Base-by-base conservation (phyloP, 116 monocot genomes). In the Phalaenopsis hybrid region DNA sequence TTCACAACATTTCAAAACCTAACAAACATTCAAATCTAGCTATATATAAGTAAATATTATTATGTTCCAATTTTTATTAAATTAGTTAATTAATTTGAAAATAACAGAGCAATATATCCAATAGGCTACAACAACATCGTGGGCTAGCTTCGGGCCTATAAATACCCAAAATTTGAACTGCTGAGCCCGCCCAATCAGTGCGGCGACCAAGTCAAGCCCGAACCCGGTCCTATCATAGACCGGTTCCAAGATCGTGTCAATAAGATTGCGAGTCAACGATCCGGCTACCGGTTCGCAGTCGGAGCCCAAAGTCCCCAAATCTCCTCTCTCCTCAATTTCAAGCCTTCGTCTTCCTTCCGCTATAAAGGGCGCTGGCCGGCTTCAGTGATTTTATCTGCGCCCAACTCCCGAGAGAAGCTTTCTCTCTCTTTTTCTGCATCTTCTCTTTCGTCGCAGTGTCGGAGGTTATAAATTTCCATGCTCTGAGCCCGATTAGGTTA, bases 231-330 rank as follows among this genome's bases (percentile, higher is more conserved):
- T 37, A 41, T 37, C 4, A 7, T 2, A 34, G 34, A 12, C 37
- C 37, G 41, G 72, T 72, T 72, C 37, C 4, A 67, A 37, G 37
- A 15, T 15, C 72, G 72, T 34, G 37, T 72, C 72, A 72, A 72
- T 37, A n/a, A n/a, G n/a, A n/a, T 31, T 4, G 16, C 4, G 37
- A 72, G 72, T 72, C 72, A 72, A 72, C 67, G 2, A 21, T 23
- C 72, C 0, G 37, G 72, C 15, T 37, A 37, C 72, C 72, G 72
- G 72, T 41, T 72, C 72, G 72, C 11, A 15, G 37, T 67, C 11
- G 37, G 37, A 72, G 72, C 72, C 72, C 72, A 72, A 72, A 31
- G 72, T 67, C 72, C 72, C 72, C 72, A 72, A 72, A 72, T 72
- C 72, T 72, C 41, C 37, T 15, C 72, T 72, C 37, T n/a, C n/a